phyloP scores from a whole-genome alignment of 208 protist species.

The Trypanosoma brucei region DNA sequence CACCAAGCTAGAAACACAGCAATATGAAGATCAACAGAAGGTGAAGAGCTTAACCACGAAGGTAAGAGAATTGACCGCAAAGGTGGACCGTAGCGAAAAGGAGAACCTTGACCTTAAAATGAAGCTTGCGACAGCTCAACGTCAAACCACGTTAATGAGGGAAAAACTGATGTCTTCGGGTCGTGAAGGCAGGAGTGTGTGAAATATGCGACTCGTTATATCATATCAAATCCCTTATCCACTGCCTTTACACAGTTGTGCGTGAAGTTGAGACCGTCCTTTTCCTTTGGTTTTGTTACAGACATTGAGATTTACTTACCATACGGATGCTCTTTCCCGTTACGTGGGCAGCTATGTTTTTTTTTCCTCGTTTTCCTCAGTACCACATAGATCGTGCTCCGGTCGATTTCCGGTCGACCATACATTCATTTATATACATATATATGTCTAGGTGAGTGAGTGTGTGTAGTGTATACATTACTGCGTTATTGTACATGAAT shows the following conservation, averaged over 20 bases:
- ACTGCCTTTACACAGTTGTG: background rate
- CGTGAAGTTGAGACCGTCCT: no score
- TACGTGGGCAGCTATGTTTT: no score
- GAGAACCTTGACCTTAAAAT: slow-evolving; percentile 29
- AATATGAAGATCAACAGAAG: slow-evolving; percentile 16
- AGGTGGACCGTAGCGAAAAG: slow-evolving; percentile 24
- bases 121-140: slow-evolving; percentile 27
- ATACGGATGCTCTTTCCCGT: no score
- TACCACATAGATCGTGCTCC: no score
- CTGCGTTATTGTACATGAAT: no score
- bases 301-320: no score
- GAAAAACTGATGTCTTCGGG: slow-evolving; percentile 23
- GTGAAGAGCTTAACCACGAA: slow-evolving; percentile 18
- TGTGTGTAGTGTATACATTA: no score
- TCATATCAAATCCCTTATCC: background rate
- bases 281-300: no score
- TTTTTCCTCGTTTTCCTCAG: no score
- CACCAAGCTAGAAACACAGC: slow-evolving; percentile 14
- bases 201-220: background rate
- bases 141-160: slow-evolving; percentile 22
- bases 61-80: slow-evolving; percentile 16
- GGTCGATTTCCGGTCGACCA: no score
- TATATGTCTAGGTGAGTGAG: no score
- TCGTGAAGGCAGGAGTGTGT: background rate
- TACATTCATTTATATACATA: no score